A percentile compares a stretch with the other conserved stretches of the same genome.
phyloP scores from a whole-genome alignment of 805 yeast species.

The Suhomyces vadensis region DNA sequence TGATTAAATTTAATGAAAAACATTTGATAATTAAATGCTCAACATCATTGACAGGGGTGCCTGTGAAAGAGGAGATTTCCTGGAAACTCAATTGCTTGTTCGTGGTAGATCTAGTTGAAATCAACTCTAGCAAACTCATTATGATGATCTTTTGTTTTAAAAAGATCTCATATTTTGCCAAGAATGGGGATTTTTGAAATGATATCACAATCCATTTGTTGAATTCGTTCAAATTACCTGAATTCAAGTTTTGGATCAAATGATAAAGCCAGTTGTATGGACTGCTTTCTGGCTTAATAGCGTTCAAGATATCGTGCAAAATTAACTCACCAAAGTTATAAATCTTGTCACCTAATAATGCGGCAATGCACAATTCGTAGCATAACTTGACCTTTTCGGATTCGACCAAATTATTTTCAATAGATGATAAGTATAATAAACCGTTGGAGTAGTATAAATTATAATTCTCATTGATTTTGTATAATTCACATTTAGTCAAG shows the following conservation, averaged over 20 bases:
- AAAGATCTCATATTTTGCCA: slow-evolving; percentile 61
- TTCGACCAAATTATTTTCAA: slow-evolving; percentile 45
- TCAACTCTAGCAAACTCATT: slow-evolving; percentile 86
- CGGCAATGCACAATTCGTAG: slow-evolving; percentile 80
- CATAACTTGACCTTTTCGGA: slow-evolving; percentile 37
- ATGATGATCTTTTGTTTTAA: slow-evolving; percentile 88
- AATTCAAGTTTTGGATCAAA: slow-evolving; percentile 67
- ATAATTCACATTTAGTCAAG: slow-evolving; percentile 73
- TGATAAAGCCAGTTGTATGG: slow-evolving; percentile 70
- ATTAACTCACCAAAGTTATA: slow-evolving; percentile 95
- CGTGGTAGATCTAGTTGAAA: slow-evolving; percentile 73
- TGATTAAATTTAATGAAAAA: slow-evolving; percentile 75
- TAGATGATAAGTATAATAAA: slow-evolving; percentile 77
- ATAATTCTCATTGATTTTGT: slow-evolving; percentile 74
- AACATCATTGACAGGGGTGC: slow-evolving; percentile 70
- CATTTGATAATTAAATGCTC: slow-evolving; percentile 93
- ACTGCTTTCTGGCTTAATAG: slow-evolving; percentile 44
- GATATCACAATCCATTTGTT: slow-evolving; percentile 48
- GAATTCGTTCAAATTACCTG: slow-evolving; percentile 73
- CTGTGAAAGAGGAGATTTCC: slow-evolving; percentile 68
- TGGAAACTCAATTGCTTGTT: slow-evolving; percentile 71
- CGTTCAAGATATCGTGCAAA: slow-evolving; percentile 76
- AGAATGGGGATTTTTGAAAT: slow-evolving; percentile 48
- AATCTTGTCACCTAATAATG: slow-evolving; percentile 85
- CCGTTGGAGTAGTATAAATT: slow-evolving; percentile 80